Evolutionary conservation across 2,329 filamentous ascomycete species (phyloP).

Genomic region (Epichloe typhina): DNA sequence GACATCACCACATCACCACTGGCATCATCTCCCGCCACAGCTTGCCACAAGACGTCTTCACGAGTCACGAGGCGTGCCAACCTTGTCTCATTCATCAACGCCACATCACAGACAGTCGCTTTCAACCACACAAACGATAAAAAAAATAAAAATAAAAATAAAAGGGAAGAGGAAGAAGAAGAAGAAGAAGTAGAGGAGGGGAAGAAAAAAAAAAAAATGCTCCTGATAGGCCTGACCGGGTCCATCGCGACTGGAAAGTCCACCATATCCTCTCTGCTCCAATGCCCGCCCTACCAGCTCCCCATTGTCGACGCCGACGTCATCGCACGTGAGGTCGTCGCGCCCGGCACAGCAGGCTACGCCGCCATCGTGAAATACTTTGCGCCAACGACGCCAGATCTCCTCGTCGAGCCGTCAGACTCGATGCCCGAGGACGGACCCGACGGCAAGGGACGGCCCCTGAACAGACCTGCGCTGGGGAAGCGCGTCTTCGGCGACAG

Average conservation of each 20-base stretch:
- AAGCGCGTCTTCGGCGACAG: slow-evolving; percentile 73
- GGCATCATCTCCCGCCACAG: too few relatives aligned
- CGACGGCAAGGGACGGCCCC: slow-evolving; percentile 51
- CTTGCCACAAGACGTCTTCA: too few relatives aligned
- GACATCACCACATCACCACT: not conserved
- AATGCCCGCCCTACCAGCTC: slow-evolving; percentile 66
- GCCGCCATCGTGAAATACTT: slow-evolving; percentile 72
- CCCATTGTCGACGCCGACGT: slow-evolving; percentile 91
- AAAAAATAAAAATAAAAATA: too few relatives aligned
- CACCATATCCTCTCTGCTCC: slow-evolving; percentile 77
- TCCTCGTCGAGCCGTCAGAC: slow-evolving; percentile 51
- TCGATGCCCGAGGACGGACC: slow-evolving; percentile 40
- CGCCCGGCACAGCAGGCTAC: slow-evolving; percentile 80
- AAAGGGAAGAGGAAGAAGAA: not conserved
- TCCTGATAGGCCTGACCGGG: slow-evolving; percentile 67
- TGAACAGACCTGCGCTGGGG: slow-evolving; percentile 80
- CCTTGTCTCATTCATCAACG: too few relatives aligned
- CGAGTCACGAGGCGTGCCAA: too few relatives aligned
- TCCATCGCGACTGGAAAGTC: slow-evolving; percentile 98
- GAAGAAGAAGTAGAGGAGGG: too few relatives aligned
- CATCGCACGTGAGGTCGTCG: slow-evolving; percentile 83
- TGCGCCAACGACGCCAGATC: slow-evolving; percentile 66
- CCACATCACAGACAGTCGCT: too few relatives aligned
- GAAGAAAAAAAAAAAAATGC: not conserved
- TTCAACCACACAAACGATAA: not conserved